These are phyloP conservation scores for Neurospora discreta DNA, from an alignment of 495 filamentous ascomycete species.

Conservation along the genomic window DNA sequence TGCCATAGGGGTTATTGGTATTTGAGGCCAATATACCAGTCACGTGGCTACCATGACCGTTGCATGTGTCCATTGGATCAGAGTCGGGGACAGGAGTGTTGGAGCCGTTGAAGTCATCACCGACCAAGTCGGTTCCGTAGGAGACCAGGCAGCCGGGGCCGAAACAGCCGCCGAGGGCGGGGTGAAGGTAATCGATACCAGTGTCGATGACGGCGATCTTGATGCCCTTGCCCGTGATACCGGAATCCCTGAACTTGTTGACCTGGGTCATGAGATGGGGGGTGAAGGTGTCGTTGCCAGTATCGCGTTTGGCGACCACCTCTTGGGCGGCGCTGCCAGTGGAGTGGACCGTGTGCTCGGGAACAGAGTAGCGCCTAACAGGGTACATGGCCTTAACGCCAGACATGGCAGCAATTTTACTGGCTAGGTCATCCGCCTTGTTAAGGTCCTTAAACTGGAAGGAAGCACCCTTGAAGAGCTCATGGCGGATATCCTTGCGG, in stretches of 20 bases:
- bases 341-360: slow-evolving; percentile 34
- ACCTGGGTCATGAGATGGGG: slow-evolving; percentile 40
- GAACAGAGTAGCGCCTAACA: slow-evolving; percentile 30
- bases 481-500: slow-evolving; percentile 33
- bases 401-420: slow-evolving; percentile 26
- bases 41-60: slow-evolving; percentile 40
- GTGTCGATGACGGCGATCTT: slow-evolving; percentile 39
- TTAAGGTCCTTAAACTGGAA: slow-evolving; percentile 34
- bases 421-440: slow-evolving; percentile 29
- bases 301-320: slow-evolving; percentile 19
- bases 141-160: slow-evolving; percentile 41
- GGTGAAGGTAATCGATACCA: slow-evolving; percentile 46
- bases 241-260: slow-evolving; percentile 34
- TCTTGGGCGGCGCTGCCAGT: slow-evolving; percentile 23
- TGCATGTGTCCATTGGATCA: slow-evolving; percentile 35
- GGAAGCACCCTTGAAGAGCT: slow-evolving; percentile 38
- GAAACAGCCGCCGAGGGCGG: slow-evolving; percentile 48
- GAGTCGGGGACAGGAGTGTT: slow-evolving; percentile 33
- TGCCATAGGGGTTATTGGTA: slow-evolving; percentile 32
- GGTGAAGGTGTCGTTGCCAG: slow-evolving; percentile 27
- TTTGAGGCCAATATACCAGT: slow-evolving; percentile 14
- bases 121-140: slow-evolving; percentile 43
- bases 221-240: slow-evolving; percentile 33
- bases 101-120: slow-evolving; percentile 35
- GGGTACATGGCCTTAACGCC: slow-evolving; percentile 37